A percentile compares a stretch with the other conserved stretches of the same genome.
These are phyloP conservation scores for Aristolochia contorta DNA, from an alignment of 164 flowering plant species.

Conservation along the genomic window DNA sequence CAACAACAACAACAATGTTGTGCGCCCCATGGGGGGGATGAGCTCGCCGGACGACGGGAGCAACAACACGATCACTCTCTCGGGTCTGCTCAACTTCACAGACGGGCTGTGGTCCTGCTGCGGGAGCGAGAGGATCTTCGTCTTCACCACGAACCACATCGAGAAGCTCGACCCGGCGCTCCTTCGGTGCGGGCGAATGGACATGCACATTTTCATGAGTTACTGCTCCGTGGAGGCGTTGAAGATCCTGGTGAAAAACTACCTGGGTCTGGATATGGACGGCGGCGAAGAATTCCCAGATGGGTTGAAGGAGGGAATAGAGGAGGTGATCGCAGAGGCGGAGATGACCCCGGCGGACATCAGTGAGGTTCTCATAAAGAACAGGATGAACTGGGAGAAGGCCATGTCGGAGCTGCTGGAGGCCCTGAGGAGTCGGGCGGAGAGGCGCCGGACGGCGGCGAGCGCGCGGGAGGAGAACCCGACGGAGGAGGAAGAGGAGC, in stretches of 20 bases:
- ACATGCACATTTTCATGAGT: conserved; percentile 78
- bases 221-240: conserved; percentile 48
- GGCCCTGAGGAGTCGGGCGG: conserved; percentile 35
- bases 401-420: conserved; percentile 49
- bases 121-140: conserved; percentile 83
- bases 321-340: conserved; percentile 39
- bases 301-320: conserved; percentile 24
- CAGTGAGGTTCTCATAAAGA: conserved; percentile 75
- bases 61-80: conserved; percentile 57
- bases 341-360: conserved; percentile 87
- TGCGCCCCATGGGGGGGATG: conserved; percentile 12
- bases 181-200: conserved; percentile 80
- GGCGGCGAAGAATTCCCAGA: conserved; percentile 22
- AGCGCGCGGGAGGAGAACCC: conserved; percentile 10
- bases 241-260: conserved; percentile 61
- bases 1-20: conserved; percentile 11
- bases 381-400: conserved; percentile 36
- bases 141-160: conserved; percentile 87
- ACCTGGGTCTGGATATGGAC: conserved; percentile 32
- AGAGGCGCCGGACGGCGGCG: conserved; percentile 9
- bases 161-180: conserved; percentile 89
- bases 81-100: conserved; percentile 79
- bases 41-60: conserved; percentile 14
- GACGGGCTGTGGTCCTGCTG: conserved; percentile 95
- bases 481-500: conserved; percentile 33